Percentiles rank a stretch among this genome's conserved stretches.
These are phyloP conservation scores for Ascobolus immersus DNA, from an alignment of 495 filamentous ascomycete genomes.

Conservation along the genomic window DNA sequence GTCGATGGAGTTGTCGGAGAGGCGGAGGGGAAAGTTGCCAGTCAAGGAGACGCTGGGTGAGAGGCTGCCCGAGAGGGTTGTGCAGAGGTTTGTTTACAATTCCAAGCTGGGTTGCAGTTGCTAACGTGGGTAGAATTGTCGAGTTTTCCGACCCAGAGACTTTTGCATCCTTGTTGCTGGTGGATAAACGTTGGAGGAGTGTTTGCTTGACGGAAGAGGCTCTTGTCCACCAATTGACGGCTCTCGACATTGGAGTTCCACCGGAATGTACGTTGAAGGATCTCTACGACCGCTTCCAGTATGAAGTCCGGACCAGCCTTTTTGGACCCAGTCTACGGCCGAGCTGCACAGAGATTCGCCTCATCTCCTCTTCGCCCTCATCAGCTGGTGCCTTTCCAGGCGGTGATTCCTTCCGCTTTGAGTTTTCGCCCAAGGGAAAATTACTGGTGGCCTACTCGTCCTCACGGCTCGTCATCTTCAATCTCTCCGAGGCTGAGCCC, in stretches of 20 bases:
- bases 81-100: too few species aligned
- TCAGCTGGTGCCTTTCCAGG: slow-evolving; percentile 57
- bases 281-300: slow-evolving; percentile 40
- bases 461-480: slow-evolving; percentile 61
- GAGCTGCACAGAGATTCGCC: slow-evolving; percentile 38
- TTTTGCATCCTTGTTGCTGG: too few species aligned
- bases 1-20: too few species aligned
- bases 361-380: slow-evolving; percentile 62
- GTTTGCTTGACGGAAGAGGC: too few species aligned
- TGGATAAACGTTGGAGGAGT: too few species aligned
- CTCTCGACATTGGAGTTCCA: slow-evolving; percentile 17
- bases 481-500: slow-evolving; percentile 30
- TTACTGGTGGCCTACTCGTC: slow-evolving; percentile 58
- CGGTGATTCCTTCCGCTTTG: slow-evolving; percentile 66
- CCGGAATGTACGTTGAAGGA: slow-evolving; percentile 29
- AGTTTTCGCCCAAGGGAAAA: slow-evolving; percentile 46
- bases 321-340: slow-evolving; percentile 58
- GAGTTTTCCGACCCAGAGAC: too few species aligned
- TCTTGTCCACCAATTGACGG: neutral
- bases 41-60: too few species aligned
- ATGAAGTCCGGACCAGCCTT: slow-evolving; percentile 48
- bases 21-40: too few species aligned
- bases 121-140: too few species aligned
- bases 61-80: too few species aligned
- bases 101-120: too few species aligned